Base-by-base conservation (phyloP, 2,329 filamentous ascomycete species). In the Alternaria burnsii region DNA sequence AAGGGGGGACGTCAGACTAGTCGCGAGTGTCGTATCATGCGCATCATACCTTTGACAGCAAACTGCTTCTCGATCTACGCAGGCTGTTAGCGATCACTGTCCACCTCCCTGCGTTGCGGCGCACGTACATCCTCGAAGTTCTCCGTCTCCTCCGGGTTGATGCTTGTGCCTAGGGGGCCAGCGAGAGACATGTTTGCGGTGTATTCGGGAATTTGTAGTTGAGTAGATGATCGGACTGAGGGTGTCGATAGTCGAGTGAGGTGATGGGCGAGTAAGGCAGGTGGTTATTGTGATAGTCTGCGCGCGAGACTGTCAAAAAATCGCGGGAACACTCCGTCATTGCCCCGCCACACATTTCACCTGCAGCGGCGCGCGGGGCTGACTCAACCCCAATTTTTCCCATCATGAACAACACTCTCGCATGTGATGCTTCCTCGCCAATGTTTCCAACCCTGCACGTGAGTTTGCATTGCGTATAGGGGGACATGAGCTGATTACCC, bases 21-120 rank as follows among this genome's bases (percentile, higher is more conserved):
- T 34, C 48, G 41, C 26, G 6, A 24, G 28, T 18, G 5, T 24
- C 20, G 16, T n/a, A 12, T 26, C 18, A 10, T 11, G n/a, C 16
- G 40, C 22, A 11, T 20, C 40, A 7, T 74, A 93, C 91, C 91
- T 85, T 98, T 98, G 73, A 99, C 95, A 30, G 95, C 95, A 75
- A 99, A 99, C 81, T 98, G 95, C 86, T 97, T 97, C 87, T 99
- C 95, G 78, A 99, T 97, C 92, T 97, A 68, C 7, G 32, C 55
- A 56, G 20, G 64, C 76, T 55, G 80, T 76, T 62, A 61, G 55
- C 46, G 58, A 60, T 53, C 50, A 52, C 28, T 58, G 24, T 32
- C 34, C 10, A 32, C 20, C 34, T 9, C 40, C 51, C 54, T 22
- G 51, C 34, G 28, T 12, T 40, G 42, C 38, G 24, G 55, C 53